phyloP scores from a whole-genome alignment of 768 basidiomycete genomes.

The Suillus ampliporus region DNA sequence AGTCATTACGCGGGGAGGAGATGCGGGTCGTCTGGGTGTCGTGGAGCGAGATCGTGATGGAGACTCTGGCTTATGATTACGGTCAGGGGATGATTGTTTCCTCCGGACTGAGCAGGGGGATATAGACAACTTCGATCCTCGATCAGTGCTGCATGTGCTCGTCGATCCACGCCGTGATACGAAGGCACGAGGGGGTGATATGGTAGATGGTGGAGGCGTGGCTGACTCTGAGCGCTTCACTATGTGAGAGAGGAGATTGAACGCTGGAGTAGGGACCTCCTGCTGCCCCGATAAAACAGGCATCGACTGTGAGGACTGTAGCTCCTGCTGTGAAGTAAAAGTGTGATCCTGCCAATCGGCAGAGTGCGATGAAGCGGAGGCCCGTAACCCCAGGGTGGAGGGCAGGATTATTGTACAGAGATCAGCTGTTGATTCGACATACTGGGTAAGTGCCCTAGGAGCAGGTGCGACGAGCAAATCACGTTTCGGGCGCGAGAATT shows the following conservation, averaged over 20 bases:
- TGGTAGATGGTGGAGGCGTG: constrained; percentile 23
- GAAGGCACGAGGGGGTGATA: constrained; percentile 34
- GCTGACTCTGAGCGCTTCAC: constrained; percentile 43
- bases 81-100: constrained; percentile 19
- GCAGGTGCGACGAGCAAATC: constrained; percentile 66
- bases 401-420: constrained; percentile 63
- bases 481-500: constrained; percentile 56
- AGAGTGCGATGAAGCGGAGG: constrained; percentile 36
- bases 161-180: constrained; percentile 41
- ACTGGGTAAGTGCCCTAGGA: constrained; percentile 78
- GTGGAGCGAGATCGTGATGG: constrained; percentile 33
- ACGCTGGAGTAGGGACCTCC: constrained; percentile 60
- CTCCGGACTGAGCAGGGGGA: constrained; percentile 22
- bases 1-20: constrained; percentile 49
- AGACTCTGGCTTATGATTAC: constrained; percentile 17
- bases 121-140: constrained; percentile 19
- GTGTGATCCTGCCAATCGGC: constrained; percentile 17
- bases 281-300: constrained; percentile 41
- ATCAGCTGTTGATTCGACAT: constrained; percentile 62
- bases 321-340: constrained; percentile 8
- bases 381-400: constrained; percentile 71
- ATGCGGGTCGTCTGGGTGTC: constrained; percentile 33
- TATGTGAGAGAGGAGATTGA: constrained; percentile 66
- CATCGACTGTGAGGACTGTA: constrained; percentile 2
- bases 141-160: constrained; percentile 36